Conservation (phyloP, 768 basidiomycete species). For the Naematelia encephala region DNA sequence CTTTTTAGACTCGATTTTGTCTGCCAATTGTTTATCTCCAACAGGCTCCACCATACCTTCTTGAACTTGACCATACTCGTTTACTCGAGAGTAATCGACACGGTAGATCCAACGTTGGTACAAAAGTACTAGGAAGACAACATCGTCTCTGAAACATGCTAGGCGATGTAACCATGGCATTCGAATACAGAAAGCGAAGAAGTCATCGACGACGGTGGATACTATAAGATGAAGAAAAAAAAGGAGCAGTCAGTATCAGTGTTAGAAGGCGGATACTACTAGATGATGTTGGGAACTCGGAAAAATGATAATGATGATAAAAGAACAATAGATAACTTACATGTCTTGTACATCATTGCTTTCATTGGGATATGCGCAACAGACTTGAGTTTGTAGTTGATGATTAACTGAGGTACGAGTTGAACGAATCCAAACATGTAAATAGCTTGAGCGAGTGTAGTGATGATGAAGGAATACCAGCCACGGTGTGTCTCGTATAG, state of each 20-base stretch:
- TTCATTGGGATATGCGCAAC: slow-evolving; percentile 99
- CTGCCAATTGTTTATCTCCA: slow-evolving; percentile 25
- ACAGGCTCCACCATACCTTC: slow-evolving; percentile 47
- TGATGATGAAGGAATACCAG: slow-evolving; percentile 95
- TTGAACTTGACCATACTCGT: slow-evolving; percentile 87
- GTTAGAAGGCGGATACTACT: background rate
- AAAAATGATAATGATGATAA: background rate
- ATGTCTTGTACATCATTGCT: slow-evolving; percentile 90
- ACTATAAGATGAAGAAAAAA: slow-evolving; percentile 21
- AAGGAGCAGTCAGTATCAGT: slow-evolving; percentile 56
- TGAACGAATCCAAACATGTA: slow-evolving; percentile 94
- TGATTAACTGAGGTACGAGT: slow-evolving; percentile 61
- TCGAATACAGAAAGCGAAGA: slow-evolving; percentile 84
- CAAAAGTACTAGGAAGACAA: slow-evolving; percentile 82
- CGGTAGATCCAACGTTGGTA: slow-evolving; percentile 99
- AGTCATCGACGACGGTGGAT: slow-evolving; percentile 70
- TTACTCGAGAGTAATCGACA: slow-evolving; percentile 87
- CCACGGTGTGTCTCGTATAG: slow-evolving; percentile 65
- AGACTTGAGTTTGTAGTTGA: slow-evolving; percentile 94
- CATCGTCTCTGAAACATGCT: slow-evolving; percentile 56
- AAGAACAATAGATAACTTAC: slow-evolving; percentile 55
- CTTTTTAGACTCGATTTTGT: slow-evolving; percentile 26
- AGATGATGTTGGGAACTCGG: background rate
- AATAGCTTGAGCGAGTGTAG: slow-evolving; percentile 68
- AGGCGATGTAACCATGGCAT: slow-evolving; percentile 86